These are phyloP conservation scores for Psophocarpus tetragonolobus DNA, from an alignment of 306 rosid genomes.

Conservation along the genomic window DNA sequence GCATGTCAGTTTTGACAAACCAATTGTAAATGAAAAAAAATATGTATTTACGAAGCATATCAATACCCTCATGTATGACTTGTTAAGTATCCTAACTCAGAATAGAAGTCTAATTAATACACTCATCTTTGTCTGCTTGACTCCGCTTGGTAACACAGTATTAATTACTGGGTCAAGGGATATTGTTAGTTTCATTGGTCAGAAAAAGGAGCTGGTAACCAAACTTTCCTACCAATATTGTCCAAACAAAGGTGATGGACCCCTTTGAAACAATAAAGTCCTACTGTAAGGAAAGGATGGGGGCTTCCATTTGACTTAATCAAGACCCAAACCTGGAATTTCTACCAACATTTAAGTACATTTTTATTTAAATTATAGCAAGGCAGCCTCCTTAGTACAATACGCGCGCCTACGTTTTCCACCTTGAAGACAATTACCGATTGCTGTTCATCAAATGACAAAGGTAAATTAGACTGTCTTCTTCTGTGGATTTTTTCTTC, in stretches of 20 bases:
- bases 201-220: slow-evolving; percentile 84
- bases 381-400: neutral
- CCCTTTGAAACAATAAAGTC: slow-evolving; percentile 50
- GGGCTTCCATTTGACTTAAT: slow-evolving; percentile 58
- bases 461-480: slow-evolving; percentile 22
- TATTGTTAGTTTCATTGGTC: slow-evolving; percentile 50
- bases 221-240: slow-evolving; percentile 78
- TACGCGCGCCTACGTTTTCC: slow-evolving; percentile 37
- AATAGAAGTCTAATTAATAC: slow-evolving; percentile 31
- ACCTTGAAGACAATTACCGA: neutral
- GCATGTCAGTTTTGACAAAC: slow-evolving; percentile 60
- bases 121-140: slow-evolving; percentile 17
- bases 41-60: slow-evolving; percentile 12
- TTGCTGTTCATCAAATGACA: slow-evolving; percentile 40
- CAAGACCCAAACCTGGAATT: slow-evolving; percentile 39
- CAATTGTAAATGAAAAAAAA: slow-evolving; percentile 15
- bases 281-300: slow-evolving; percentile 34
- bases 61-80: slow-evolving; percentile 50
- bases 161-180: slow-evolving; percentile 34
- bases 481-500: too few species aligned
- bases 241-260: slow-evolving; percentile 50
- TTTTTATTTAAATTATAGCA: slow-evolving; percentile 26
- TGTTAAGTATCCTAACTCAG: slow-evolving; percentile 24
- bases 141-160: slow-evolving; percentile 32
- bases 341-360: neutral